Evolutionary conservation across 805 yeast species (phyloP).

Genomic region (Candida sithepensis): DNA sequence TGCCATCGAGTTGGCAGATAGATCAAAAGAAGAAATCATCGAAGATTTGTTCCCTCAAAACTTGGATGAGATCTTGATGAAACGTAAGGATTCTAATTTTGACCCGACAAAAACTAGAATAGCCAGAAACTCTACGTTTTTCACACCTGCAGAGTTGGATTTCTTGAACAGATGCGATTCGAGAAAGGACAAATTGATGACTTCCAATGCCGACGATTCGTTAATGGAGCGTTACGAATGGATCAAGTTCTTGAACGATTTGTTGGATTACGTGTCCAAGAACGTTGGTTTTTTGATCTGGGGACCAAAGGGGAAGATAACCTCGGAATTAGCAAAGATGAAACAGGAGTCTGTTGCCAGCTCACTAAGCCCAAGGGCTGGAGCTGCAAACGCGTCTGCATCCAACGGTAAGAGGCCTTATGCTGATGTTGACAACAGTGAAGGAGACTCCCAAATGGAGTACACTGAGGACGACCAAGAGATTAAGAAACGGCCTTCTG

Average conservation of each 20-base stretch:
- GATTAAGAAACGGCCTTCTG: conserved; percentile 3
- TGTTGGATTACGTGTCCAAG: conserved; percentile 73
- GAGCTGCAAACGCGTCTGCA: no score
- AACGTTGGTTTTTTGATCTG: conserved; percentile 69
- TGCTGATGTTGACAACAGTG: conserved; percentile 8
- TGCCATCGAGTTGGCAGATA: conserved; percentile 65
- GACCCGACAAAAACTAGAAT: conserved; percentile 22
- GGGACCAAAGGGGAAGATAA: conserved; percentile 46
- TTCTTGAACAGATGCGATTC: conserved; percentile 71
- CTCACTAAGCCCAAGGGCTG: no score
- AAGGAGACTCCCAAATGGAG: conserved; percentile 3
- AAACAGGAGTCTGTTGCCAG: conserved; percentile 1
- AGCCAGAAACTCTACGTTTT: conserved; percentile 28
- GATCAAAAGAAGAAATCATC: conserved; percentile 62
- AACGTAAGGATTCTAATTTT: conserved; percentile 34
- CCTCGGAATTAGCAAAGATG: conserved; percentile 21
- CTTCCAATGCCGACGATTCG: conserved; percentile 42
- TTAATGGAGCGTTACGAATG: conserved; percentile 78
- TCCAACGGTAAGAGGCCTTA: conserved; percentile 7
- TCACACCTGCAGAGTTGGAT: conserved; percentile 77
- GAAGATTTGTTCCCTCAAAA: conserved; percentile 72
- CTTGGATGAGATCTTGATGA: conserved; percentile 46
- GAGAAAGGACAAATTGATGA: conserved; percentile 59
- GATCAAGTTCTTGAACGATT: conserved; percentile 75
- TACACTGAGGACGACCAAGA: background rate